phyloP scores from a whole-genome alignment of 2,329 filamentous ascomycete genomes.

The Verticillium klebahnii region DNA sequence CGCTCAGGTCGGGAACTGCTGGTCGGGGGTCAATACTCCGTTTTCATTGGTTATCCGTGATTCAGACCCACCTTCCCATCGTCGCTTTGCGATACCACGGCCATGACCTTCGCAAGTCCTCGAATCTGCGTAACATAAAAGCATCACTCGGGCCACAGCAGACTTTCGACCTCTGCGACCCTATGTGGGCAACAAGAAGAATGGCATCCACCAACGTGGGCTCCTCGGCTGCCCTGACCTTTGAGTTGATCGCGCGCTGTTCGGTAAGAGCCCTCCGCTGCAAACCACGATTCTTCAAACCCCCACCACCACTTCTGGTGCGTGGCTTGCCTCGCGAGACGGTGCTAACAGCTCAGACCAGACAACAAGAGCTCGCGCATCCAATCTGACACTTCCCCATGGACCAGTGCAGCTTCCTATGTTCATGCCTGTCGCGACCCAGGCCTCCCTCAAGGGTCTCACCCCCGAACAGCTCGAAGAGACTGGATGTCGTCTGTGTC shows the following conservation, averaged over 20 bases:
- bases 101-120: not conserved
- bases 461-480: conserved; percentile 89
- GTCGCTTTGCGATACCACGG: not conserved
- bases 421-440: conserved; percentile 98
- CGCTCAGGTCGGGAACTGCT: not conserved
- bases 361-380: conserved; percentile 93
- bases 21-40: not conserved
- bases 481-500: conserved; percentile 81
- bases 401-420: conserved; percentile 85
- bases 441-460: conserved; percentile 90
- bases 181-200: conserved; percentile 23
- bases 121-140: not conserved
- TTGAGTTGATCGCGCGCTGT: conserved; percentile 73
- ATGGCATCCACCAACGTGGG: conserved; percentile 47
- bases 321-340: not conserved
- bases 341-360: conserved; percentile 29
- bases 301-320: not conserved
- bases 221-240: conserved; percentile 64
- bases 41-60: not conserved
- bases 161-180: not conserved
- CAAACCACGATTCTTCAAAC: not conserved
- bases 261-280: conserved; percentile 55
- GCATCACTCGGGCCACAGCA: not conserved
- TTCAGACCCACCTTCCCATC: not conserved
- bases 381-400: conserved; percentile 83